These are phyloP conservation scores for Cytidiella melzeri DNA, from an alignment of 768 basidiomycete genomes.

Conservation along the genomic window DNA sequence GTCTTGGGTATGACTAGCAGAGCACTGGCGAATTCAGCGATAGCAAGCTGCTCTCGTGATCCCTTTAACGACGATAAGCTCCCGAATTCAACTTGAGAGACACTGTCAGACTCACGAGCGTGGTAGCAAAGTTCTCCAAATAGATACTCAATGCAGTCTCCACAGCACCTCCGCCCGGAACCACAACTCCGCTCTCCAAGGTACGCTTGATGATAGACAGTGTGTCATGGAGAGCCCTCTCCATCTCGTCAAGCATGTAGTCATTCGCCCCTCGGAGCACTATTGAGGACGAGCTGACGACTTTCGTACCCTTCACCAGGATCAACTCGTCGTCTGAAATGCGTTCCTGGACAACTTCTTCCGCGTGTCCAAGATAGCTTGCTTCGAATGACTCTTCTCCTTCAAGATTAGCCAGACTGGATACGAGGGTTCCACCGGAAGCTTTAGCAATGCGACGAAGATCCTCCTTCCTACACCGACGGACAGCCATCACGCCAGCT, in stretches of 20 bases:
- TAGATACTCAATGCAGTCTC: constrained; percentile 97
- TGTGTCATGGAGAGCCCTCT: constrained; percentile 90
- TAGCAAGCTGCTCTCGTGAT: constrained; percentile 95
- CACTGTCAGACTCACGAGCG: constrained; percentile 56
- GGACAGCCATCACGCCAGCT: constrained; percentile 97
- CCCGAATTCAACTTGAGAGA: constrained; percentile 1
- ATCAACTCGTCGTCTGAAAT: constrained; percentile 99
- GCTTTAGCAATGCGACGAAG: constrained; percentile 95
- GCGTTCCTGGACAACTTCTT: constrained; percentile 94
- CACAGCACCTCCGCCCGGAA: constrained; percentile 96
- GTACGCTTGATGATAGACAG: constrained; percentile 95
- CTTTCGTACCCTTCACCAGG: constrained; percentile 95
- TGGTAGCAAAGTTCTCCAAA: constrained; percentile 97
- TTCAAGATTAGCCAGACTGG: constrained; percentile 91
- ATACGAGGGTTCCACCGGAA: constrained; percentile 90
- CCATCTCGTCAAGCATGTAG: constrained; percentile 99
- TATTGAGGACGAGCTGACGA: constrained; percentile 89
- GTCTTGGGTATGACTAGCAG: constrained; percentile 95
- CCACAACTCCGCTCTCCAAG: constrained; percentile 90
- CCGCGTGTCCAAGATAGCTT: constrained; percentile 83
- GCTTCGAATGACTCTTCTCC: constrained; percentile 98
- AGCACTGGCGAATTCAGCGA: constrained; percentile 96
- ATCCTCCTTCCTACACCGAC: constrained; percentile 97
- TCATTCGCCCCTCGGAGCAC: constrained; percentile 96
- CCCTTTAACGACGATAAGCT: constrained; percentile 46